Conservation (phyloP, 345 rosid species). For the Cardamine resedifolia region DNA sequence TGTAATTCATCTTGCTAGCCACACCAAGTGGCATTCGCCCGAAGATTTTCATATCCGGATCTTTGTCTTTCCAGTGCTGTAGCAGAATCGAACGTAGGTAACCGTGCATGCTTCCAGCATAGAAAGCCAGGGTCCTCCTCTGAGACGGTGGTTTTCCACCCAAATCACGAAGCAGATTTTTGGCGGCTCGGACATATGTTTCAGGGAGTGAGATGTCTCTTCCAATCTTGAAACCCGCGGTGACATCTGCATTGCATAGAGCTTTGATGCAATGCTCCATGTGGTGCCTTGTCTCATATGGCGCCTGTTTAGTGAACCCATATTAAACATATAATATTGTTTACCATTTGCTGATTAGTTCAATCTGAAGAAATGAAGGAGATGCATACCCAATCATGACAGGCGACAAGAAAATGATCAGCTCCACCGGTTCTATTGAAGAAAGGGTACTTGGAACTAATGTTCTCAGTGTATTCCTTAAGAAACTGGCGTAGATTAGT, state of each 20-base stretch:
- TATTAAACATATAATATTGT: neutral
- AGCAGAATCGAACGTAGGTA: constrained; percentile 72
- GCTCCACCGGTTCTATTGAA: constrained; percentile 91
- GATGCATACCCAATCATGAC: constrained; percentile 93
- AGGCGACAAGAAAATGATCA: constrained; percentile 92
- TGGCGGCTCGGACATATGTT: constrained; percentile 87
- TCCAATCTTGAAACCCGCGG: constrained; percentile 88
- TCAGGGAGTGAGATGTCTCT: constrained; percentile 94
- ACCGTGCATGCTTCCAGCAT: constrained; percentile 86
- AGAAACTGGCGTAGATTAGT: constrained; percentile 72
- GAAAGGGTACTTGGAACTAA: constrained; percentile 83
- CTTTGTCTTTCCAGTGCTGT: constrained; percentile 85
- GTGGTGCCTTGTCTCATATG: constrained; percentile 95
- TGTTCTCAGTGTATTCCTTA: constrained; percentile 66
- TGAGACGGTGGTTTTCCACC: constrained; percentile 82
- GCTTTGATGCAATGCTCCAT: constrained; percentile 98
- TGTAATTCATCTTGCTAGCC: constrained; percentile 91
- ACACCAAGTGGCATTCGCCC: constrained; percentile 88
- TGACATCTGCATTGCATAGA: constrained; percentile 90
- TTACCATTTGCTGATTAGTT: no score
- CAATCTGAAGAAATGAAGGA: neutral
- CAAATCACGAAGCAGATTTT: constrained; percentile 84
- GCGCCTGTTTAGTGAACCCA: constrained; percentile 56
- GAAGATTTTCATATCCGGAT: constrained; percentile 69
- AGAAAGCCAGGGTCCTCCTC: constrained; percentile 77